Percentiles rank a stretch among this genome's conserved stretches.
Evolutionary conservation across 2,329 filamentous ascomycete genomes (phyloP).

Genomic region (Ophiosphaerella herpotricha): DNA sequence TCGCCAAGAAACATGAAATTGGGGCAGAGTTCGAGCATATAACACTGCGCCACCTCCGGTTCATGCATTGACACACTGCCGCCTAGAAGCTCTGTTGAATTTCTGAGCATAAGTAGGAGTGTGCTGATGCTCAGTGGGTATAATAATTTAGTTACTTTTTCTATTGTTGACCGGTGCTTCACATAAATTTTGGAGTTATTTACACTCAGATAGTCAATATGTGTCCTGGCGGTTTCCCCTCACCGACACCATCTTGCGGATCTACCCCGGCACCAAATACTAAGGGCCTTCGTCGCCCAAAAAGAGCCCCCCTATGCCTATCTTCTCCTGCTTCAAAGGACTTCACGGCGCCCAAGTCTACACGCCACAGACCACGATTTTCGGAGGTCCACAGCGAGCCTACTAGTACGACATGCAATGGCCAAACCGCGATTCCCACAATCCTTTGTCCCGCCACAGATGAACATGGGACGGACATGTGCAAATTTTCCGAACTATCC

Average conservation of each 20-base stretch:
- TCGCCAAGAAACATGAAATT: not conserved
- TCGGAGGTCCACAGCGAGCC: constrained; percentile 4
- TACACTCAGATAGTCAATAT: not conserved
- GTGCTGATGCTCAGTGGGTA: not conserved
- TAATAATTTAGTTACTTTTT: not conserved
- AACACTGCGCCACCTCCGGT: constrained; percentile 13
- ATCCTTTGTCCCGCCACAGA: not conserved
- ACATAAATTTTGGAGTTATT: too few relatives aligned
- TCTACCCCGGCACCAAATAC: not conserved
- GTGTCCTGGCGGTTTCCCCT: constrained; percentile 6
- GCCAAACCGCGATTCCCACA: not conserved
- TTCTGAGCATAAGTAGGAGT: not conserved
- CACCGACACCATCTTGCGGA: constrained; percentile 3
- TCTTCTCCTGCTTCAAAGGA: not conserved
- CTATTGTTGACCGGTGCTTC: not conserved
- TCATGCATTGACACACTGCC: constrained; percentile 3
- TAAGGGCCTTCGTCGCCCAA: not conserved
- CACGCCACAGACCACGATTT: constrained; percentile 1
- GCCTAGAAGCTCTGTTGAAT: not conserved
- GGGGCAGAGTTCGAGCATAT: constrained; percentile 6
- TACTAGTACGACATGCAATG: not conserved
- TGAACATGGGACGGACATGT: not conserved
- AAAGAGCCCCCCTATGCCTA: not conserved
- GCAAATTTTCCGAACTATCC: not conserved
- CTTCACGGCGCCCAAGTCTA: not conserved